A percentile compares a stretch with the other conserved stretches of the same genome.
Evolutionary conservation across 208 protist genomes (phyloP).

Genomic region (Leishmania martiniquensis): DNA sequence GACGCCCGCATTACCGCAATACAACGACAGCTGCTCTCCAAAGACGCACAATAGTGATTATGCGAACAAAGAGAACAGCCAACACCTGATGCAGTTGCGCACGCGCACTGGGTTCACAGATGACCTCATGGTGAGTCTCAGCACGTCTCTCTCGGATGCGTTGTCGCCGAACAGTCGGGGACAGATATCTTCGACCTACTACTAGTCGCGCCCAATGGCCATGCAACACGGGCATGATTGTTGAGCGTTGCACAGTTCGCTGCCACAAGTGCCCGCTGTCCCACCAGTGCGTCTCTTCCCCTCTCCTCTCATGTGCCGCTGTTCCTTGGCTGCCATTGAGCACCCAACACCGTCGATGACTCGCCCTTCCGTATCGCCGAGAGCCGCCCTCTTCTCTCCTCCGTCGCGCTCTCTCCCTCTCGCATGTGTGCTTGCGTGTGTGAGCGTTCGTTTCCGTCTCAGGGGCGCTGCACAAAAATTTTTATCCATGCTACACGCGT

Average conservation of each 20-base stretch:
- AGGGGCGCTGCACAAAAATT: too few relatives aligned
- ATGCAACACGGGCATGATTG: neutral
- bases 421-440: neutral
- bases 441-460: neutral
- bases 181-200: slow-evolving; percentile 7
- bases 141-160: slow-evolving; percentile 22
- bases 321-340: neutral
- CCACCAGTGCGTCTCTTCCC: neutral
- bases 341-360: neutral
- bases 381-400: neutral
- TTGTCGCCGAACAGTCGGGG: slow-evolving; percentile 14
- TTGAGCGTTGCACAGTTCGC: neutral
- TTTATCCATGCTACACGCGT: too few relatives aligned
- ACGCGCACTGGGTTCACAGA: slow-evolving; percentile 22
- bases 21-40: neutral
- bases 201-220: neutral
- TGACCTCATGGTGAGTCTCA: slow-evolving; percentile 32
- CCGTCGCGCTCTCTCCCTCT: neutral
- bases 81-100: slow-evolving; percentile 7
- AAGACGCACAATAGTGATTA: slow-evolving; percentile 1
- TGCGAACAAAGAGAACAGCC: slow-evolving; percentile 20
- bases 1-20: slow-evolving; percentile 14
- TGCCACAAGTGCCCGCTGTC: neutral
- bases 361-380: neutral
- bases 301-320: neutral